These are phyloP conservation scores for Penstemon davidsonii DNA, from an alignment of 257 asterid species.

Conservation along the genomic window DNA sequence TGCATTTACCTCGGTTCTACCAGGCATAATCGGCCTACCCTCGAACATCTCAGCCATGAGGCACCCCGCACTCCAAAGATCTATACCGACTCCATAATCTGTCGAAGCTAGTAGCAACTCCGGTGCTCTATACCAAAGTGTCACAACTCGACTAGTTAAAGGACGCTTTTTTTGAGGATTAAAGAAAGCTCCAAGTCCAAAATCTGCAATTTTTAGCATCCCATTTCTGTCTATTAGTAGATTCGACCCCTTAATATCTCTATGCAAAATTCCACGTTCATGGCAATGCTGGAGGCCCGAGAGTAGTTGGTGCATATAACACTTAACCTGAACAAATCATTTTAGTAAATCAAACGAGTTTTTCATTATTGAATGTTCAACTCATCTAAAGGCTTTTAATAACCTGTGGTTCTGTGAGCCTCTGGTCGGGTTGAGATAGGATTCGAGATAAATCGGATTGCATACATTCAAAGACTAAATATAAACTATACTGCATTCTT, in stretches of 20 bases:
- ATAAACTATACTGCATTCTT: slow-evolving; percentile 86
- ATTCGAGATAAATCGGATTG: slow-evolving; percentile 62
- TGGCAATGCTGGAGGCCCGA: slow-evolving; percentile 84
- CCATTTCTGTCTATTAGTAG: slow-evolving; percentile 67
- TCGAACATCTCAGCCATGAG: slow-evolving; percentile 88
- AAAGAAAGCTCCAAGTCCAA: slow-evolving; percentile 67
- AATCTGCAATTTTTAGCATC: slow-evolving; percentile 75
- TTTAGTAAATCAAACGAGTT: not conserved
- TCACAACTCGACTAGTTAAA: slow-evolving; percentile 76
- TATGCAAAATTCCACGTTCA: slow-evolving; percentile 68
- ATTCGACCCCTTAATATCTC: slow-evolving; percentile 86
- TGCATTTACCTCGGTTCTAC: slow-evolving; percentile 71
- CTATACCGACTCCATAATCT: slow-evolving; percentile 71
- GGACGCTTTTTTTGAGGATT: slow-evolving; percentile 51
- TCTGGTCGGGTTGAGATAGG: slow-evolving; percentile 52
- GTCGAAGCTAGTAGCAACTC: slow-evolving; percentile 81
- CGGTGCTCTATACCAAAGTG: slow-evolving; percentile 88
- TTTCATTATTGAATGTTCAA: too few relatives aligned
- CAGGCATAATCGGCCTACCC: slow-evolving; percentile 77
- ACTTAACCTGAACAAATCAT: slow-evolving; percentile 52
- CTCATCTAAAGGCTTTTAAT: not conserved
- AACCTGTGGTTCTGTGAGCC: slow-evolving; percentile 81
- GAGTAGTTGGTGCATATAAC: slow-evolving; percentile 74
- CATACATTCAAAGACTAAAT: slow-evolving; percentile 73
- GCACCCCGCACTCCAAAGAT: slow-evolving; percentile 91